Conservation (phyloP, 306 rosid species). For the Purshia tridentata region DNA sequence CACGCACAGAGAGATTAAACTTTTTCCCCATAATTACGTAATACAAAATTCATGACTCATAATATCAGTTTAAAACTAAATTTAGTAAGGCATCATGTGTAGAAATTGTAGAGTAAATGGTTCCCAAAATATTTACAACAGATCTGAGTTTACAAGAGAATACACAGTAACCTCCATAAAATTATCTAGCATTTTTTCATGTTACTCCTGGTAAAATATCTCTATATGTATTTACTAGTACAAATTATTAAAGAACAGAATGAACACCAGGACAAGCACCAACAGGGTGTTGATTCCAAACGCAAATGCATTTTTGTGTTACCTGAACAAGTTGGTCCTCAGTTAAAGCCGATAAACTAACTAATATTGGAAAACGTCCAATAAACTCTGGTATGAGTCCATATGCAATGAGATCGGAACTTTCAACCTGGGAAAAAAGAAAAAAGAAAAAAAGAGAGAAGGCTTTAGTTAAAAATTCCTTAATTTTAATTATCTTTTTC, state of each 20-base stretch:
- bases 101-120: neutral
- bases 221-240: neutral
- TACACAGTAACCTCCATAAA: too few species aligned
- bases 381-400: slow-evolving; percentile 99
- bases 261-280: neutral
- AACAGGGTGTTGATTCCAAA: neutral
- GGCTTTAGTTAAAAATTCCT: too few species aligned
- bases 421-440: slow-evolving; percentile 75
- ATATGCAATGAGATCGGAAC: slow-evolving; percentile 91
- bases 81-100: too few species aligned
- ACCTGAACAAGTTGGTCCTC: slow-evolving; percentile 96
- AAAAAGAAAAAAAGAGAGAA: too few species aligned
- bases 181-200: too few species aligned
- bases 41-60: neutral
- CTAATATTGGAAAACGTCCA: slow-evolving; percentile 93
- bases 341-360: slow-evolving; percentile 83
- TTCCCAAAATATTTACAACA: neutral
- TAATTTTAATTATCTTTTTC: too few species aligned
- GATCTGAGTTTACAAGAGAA: neutral
- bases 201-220: neutral
- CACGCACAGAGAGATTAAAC: neutral
- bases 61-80: too few species aligned
- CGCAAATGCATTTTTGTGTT: slow-evolving; percentile 17
- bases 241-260: neutral
- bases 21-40: neutral